Evolutionary conservation across 805 yeast species (phyloP), one percentile per base, ranked within the genome.

Genomic region (Starmerella gropengiesseri): DNA sequence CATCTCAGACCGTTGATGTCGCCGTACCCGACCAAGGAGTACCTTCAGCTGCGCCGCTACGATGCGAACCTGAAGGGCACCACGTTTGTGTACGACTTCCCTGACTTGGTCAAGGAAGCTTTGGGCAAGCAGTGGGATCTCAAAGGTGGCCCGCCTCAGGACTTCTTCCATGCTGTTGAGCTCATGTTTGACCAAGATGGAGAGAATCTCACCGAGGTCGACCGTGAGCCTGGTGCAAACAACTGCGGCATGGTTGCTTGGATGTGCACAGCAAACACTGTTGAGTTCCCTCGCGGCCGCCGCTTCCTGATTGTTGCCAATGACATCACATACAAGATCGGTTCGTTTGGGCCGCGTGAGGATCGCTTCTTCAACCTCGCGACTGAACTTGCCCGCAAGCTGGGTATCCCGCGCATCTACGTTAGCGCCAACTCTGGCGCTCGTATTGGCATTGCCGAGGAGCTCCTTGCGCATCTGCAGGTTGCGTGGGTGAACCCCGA

Each of bases 371-470:
- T 91, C 73, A 75, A 83, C 70, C 78, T 80, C 60, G 94, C 87
- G 51, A 91, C 98, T 27, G 93, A 86, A 58, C 73, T 78, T 54
- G 95, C 97, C 26, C 76, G 95, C 67, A 70, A 75, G 59, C 72
- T 78, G 52, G 98, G 98, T 47, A 78, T 91, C 55, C 99, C 99
- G 59, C 74, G 99, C 68, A 75, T 91, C 44, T 91, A 91, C 66
- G 70, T 91, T 55, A 84, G 96, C 55, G 99, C 98, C 22, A 91
- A 91, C 74, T 87, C 97, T 47, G 99, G 99, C 71, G 99, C 99
- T 36, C 78, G 99, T 70, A 83, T 91, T 51, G 98, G 98, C 60
- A 76, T 91, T 61, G 98, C 99, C 21, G 97, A 91, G 55, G 99
- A 91, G 65, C 71, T 91, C 50, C 72, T 91, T 43, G 91, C 95